phyloP scores from a whole-genome alignment of 352 stramenopile species.

The Pythium aquatile region DNA sequence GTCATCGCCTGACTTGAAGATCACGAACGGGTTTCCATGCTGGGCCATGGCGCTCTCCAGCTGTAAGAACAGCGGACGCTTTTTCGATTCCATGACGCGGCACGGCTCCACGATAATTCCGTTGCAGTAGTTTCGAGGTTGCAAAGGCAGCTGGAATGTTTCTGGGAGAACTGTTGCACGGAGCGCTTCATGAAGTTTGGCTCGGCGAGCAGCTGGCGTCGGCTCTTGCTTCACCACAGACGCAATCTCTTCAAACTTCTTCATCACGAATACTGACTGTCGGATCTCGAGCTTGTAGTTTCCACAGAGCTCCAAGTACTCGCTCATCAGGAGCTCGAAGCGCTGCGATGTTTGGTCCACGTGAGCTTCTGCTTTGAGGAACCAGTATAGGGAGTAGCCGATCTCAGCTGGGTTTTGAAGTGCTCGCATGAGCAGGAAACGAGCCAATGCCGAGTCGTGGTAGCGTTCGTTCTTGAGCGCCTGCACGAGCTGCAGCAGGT shows the following conservation, averaged over 20 bases:
- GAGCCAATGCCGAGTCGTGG: conserved; percentile 75
- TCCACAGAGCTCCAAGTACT: conserved; percentile 89
- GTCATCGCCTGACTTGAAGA: conserved; percentile 94
- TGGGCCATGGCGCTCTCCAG: conserved; percentile 73
- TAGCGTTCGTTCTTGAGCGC: conserved; percentile 84
- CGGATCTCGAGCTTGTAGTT: conserved; percentile 87
- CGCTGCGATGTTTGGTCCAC: conserved; percentile 55
- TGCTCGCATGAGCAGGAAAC: conserved; percentile 74
- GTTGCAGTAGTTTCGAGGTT: conserved; percentile 80
- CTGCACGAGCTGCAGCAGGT: conserved; percentile 85
- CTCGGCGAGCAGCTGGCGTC: conserved; percentile 35
- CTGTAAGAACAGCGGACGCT: conserved; percentile 88
- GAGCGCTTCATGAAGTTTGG: conserved; percentile 64
- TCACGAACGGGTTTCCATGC: conserved; percentile 65
- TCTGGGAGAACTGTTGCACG: conserved; percentile 58
- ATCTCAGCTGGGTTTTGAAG: conserved; percentile 76
- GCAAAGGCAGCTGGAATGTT: conserved; percentile 87
- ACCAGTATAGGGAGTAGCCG: conserved; percentile 85
- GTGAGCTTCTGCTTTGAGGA: conserved; percentile 70
- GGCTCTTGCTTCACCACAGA: conserved; percentile 55
- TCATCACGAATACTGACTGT: conserved; percentile 92
- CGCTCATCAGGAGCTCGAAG: conserved; percentile 64
- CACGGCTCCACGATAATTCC: conserved; percentile 78
- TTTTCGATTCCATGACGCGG: conserved; percentile 93
- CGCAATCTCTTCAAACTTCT: conserved; percentile 83